These are phyloP conservation scores for Hymenoscyphus albidus DNA, from an alignment of 2,329 filamentous ascomycete genomes.

Conservation along the genomic window DNA sequence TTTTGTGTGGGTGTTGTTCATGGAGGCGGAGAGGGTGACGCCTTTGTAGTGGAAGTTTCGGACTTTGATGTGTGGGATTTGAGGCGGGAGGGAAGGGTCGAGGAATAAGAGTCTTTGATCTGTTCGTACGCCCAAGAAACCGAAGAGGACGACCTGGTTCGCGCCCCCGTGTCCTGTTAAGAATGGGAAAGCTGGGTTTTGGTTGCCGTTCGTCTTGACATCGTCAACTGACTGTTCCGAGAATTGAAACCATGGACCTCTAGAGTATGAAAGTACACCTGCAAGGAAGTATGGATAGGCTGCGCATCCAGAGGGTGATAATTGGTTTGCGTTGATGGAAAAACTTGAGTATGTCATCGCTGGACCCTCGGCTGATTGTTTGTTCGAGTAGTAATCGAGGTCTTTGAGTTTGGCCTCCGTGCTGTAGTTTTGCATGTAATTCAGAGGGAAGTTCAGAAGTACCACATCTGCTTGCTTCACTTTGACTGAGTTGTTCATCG, in stretches of 20 bases:
- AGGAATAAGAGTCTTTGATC: constrained; percentile 57
- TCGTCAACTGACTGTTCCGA: constrained; percentile 66
- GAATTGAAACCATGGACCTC: constrained; percentile 66
- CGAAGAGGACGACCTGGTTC: constrained; percentile 63
- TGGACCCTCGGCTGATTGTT: constrained; percentile 63
- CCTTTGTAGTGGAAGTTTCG: constrained; percentile 65
- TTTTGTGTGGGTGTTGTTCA: constrained; percentile 63
- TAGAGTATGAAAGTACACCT: constrained; percentile 58
- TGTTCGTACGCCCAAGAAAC: constrained; percentile 62
- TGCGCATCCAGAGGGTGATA: constrained; percentile 64
- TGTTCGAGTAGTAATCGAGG: constrained; percentile 66
- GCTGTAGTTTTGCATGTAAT: constrained; percentile 51
- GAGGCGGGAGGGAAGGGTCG: constrained; percentile 56
- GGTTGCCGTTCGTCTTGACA: constrained; percentile 51
- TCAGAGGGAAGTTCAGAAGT: constrained; percentile 60
- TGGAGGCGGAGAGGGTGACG: constrained; percentile 56
- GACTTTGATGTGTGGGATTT: constrained; percentile 57
- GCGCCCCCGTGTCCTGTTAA: constrained; percentile 67
- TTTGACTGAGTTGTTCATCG: constrained; percentile 61
- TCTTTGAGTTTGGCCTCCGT: constrained; percentile 46
- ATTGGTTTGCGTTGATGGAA: constrained; percentile 60
- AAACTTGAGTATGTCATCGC: constrained; percentile 73
- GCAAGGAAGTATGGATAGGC: constrained; percentile 65
- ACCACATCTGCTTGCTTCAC: constrained; percentile 72
- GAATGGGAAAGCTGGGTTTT: constrained; percentile 49